Evolutionary conservation across 768 basidiomycete species (phyloP), one percentile per base, ranked within the genome.

Genomic region (Clitopilus hobsonii): DNA sequence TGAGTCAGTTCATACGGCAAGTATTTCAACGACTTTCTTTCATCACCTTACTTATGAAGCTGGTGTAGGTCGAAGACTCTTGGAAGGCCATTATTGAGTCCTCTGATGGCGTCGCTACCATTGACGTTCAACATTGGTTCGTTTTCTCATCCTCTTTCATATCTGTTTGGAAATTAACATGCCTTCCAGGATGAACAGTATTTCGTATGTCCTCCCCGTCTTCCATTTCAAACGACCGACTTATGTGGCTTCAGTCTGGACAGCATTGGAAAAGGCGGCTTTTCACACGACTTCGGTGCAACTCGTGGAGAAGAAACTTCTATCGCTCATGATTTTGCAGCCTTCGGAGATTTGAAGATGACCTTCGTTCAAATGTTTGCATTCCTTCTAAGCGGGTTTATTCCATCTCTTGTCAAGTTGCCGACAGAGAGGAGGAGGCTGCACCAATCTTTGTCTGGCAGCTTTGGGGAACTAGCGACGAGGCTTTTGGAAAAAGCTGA

Each of bases 191-290:
- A 74, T 80, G 76, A 80, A 77, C 60, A 68, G 67, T 45, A 65
- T 79, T 4, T 72, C 79, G 78, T 77, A 61, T 49, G 74, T 56
- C 13, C 4, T 18, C 29, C 1, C 13, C 25, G 20, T 2, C 23
- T 16, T 27, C 23, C 27, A n/a, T n/a, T 13, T 26, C 20, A 14
- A 16, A 2, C 27, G 16, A 26, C 6, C 24, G 20, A 7, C 2
- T 13, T 26, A 5, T 38, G 3, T 41, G 5, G n/a, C 27, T 24
- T 41, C 48, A 83, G 82, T 10, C 68, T 85, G 3, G 84, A 86
- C 59, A 75, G 71, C 0, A 71, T 85, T 51, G 82, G 84, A 13
- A 78, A 84, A 28, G 81, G 80, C 6, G 81, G 82, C 0, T 85
- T 85, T 54, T 77, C 79, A 4, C 78, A 85, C 58, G 71, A 83